A percentile compares a stretch with the other conserved stretches of the same genome.
These are phyloP conservation scores for Coemansia umbellata DNA, from an alignment of 192 early-diverging fungal species.

Conservation along the genomic window DNA sequence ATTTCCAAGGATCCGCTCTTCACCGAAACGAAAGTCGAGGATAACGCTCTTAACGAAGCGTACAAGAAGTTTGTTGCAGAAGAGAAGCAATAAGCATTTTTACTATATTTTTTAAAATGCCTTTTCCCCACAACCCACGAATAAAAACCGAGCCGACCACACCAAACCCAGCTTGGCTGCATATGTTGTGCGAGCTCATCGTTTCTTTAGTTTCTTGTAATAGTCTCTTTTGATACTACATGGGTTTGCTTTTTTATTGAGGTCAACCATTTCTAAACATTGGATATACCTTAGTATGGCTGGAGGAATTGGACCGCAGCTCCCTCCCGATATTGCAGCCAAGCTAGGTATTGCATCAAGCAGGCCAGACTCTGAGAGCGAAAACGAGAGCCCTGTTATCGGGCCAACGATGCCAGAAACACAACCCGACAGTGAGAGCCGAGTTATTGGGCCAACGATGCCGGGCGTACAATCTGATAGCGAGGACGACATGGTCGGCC, in stretches of 20 bases:
- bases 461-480: constrained; percentile 7
- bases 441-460: constrained; percentile 31
- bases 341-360: constrained; percentile 26
- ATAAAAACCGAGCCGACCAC: no score
- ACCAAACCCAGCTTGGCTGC: no score
- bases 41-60: constrained; percentile 3
- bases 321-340: constrained; percentile 43
- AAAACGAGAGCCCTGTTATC: neutral
- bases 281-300: no score
- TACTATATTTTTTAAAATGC: no score
- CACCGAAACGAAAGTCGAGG: constrained; percentile 14
- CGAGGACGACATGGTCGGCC: constrained; percentile 18
- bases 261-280: no score
- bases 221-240: neutral
- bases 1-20: constrained; percentile 20
- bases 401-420: constrained; percentile 36
- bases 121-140: no score
- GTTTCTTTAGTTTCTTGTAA: no score
- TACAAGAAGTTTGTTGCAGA: constrained; percentile 24
- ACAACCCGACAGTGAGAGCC: neutral
- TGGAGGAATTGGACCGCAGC: constrained; percentile 44
- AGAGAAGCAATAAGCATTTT: no score
- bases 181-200: no score
- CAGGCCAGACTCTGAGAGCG: neutral
- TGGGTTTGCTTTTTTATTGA: no score